Base-by-base conservation (phyloP, 345 rosid genomes). In the Sonneratia alba region DNA sequence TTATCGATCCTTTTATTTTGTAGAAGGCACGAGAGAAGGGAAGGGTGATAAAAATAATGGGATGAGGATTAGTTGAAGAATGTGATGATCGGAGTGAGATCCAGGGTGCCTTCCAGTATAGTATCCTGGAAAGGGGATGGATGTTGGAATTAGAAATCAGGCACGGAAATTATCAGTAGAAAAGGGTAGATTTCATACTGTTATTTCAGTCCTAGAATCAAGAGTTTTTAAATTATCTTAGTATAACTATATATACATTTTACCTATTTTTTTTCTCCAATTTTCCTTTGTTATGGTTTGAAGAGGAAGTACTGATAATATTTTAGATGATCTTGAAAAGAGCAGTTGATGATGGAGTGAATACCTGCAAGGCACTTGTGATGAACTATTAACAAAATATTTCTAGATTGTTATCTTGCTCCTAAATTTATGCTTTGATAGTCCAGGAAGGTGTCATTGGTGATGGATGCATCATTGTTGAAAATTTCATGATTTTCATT, bases 311-410 rank as follows among this genome's bases (percentile, higher is more conserved):
- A 96, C 99, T 1, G 96, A 91, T 61, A 91, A 98, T 78, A 92
- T 91, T 64, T 80, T 96, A 73, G 99, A 96, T 73, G 98, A 96
- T 78, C 98, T 92, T 79, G 99, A 96, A 84, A 40, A 87, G 98
- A 86, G 99, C 99, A 42, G 92, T 96, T 76, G 99, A 96, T 67
- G 99, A 96, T 79, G 99, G 99, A 80, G 99, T 96, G 68, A 96
- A 96, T 64, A 92, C 96, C 27, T 96, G 91, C 79, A 96, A 92
- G 96, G 99, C 92, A 74, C 15, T 67, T 19, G 1, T 0, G 13
- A 13, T 32, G 66, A 62, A 27, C 66, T 34, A 62, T 62, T 18
- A 62, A 27, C 5, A 13, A 6, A 0, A 62, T 62, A 62, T n/a
- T 62, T 32, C 66, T 27, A 3, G 37, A 62, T 14, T 62, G 22